phyloP scores from a whole-genome alignment of 768 basidiomycete genomes.

The Rhodotorula sphaerocarpa region DNA sequence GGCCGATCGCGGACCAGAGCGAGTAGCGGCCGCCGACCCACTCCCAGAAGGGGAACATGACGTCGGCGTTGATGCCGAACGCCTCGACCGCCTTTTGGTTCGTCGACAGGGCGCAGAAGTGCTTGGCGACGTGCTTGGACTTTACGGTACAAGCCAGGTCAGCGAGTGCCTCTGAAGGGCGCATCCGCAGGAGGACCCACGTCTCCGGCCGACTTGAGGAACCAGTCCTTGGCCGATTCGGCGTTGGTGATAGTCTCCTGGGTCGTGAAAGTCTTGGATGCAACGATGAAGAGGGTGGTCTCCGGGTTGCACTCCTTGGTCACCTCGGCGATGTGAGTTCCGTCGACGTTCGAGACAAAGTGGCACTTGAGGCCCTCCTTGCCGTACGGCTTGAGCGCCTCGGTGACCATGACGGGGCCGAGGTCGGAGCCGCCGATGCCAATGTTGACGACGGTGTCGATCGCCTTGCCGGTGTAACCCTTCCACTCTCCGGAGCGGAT shows the following conservation, averaged over 20 bases:
- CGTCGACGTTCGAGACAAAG: conserved; percentile 97
- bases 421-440: conserved; percentile 98
- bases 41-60: conserved; percentile 99
- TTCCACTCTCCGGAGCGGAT: conserved; percentile 85
- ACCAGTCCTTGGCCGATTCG: conserved; percentile 87
- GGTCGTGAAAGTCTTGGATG: conserved; percentile 98
- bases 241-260: conserved; percentile 99
- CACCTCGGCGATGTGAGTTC: conserved; percentile 89
- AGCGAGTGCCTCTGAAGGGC: neutral
- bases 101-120: conserved; percentile 96
- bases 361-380: conserved; percentile 76
- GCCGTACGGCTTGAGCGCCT: conserved; percentile 86
- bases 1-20: conserved; percentile 94
- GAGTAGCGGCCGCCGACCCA: conserved; percentile 99
- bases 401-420: conserved; percentile 98
- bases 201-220: conserved; percentile 72
- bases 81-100: conserved; percentile 86
- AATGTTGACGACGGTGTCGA: conserved; percentile 93
- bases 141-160: too few relatives aligned
- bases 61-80: conserved; percentile 80
- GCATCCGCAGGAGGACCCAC: conserved; percentile 38
- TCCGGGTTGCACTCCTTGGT: conserved; percentile 73
- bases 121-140: conserved; percentile 80
- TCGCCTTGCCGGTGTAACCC: conserved; percentile 92
- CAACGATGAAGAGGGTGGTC: conserved; percentile 92